Evolutionary conservation across 768 basidiomycete species (phyloP), one percentile per base, ranked within the genome.

Genomic region (Atractiella rhizophila): DNA sequence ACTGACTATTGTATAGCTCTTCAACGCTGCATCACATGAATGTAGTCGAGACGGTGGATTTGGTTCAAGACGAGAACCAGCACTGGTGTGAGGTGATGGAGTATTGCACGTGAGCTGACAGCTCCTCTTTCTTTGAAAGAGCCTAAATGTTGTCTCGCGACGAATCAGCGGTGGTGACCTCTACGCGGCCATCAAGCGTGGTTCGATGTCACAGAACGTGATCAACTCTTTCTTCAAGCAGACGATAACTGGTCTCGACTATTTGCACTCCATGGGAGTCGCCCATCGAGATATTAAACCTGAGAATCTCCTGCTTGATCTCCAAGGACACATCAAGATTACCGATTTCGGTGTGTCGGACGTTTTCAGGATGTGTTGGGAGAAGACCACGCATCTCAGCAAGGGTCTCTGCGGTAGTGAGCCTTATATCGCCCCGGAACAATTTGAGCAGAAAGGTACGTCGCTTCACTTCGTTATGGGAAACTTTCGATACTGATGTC

Each of bases 21-120:
- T 91, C 86, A 28, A 91, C 86, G 2, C 61, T 96, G 23, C 54
- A 55, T 34, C 54, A 55, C 56, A 64, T 72, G 54, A 96, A 96
- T 58, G 70, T 96, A 53, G 86, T 96, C 56, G 86, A 96, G 64
- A 98, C 88, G 5, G 88, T 98, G 44, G 88, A 98, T 59, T 73
- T 98, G 44, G 78, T 98, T n/a, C 91, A 98, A 54, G 91, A 98
- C 60, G 88, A 98, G 61, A 70, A 64, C 47, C 74, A 81, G 47
- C 74, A 83, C 55, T 98, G 88, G 88, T 98, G 88, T 56, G 91
- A 96, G 59, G 88, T 98, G 34, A 96, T 98, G 88, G 91, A 96
- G 59, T 98, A 83, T 57, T 98, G 88, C 56, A 85, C 85, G 2
- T 38, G n/a, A n/a, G n/a, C n/a, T n/a, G n/a, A n/a, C n/a, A n/a